Percentiles rank a stretch among this genome's conserved stretches.
Conservation (phyloP, 352 stramenopile species). For the Pythium phragmitis region DNA sequence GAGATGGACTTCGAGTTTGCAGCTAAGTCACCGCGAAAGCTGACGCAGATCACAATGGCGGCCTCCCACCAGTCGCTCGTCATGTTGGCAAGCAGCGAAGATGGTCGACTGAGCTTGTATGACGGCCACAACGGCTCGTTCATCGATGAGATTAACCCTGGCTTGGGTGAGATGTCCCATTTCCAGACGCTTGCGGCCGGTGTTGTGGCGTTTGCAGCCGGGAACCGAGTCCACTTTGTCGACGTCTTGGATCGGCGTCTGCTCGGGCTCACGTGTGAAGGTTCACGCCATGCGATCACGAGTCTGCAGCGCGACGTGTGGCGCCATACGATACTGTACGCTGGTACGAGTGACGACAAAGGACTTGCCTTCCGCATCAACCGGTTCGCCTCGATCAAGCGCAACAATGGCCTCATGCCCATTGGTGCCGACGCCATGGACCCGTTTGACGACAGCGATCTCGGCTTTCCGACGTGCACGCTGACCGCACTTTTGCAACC, state of each 20-base stretch:
- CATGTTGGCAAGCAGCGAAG: conserved; percentile 11
- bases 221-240: conserved; percentile 34
- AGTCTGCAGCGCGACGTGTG: conserved; percentile 35
- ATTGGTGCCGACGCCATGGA: conserved; percentile 15
- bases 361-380: conserved; percentile 35
- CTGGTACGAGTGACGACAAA: conserved; percentile 29
- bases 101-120: conserved; percentile 13
- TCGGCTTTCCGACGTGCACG: conserved; percentile 13
- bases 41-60: not conserved
- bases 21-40: not conserved
- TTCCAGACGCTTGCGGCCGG: conserved; percentile 27
- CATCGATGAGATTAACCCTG: conserved; percentile 2
- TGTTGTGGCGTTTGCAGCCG: conserved; percentile 27
- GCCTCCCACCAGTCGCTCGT: conserved; percentile 16
- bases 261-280: conserved; percentile 29
- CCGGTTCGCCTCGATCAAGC: conserved; percentile 25
- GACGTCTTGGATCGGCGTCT: conserved; percentile 24
- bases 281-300: conserved; percentile 30
- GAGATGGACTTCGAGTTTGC: conserved; percentile 23
- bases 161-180: conserved; percentile 15
- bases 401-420: conserved; percentile 16
- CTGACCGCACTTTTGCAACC: conserved; percentile 19
- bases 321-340: conserved; percentile 31
- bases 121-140: conserved; percentile 22
- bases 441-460: conserved; percentile 9